Conservation (phyloP, 352 stramenopile genomes). For the Plasmopara halstedii region DNA sequence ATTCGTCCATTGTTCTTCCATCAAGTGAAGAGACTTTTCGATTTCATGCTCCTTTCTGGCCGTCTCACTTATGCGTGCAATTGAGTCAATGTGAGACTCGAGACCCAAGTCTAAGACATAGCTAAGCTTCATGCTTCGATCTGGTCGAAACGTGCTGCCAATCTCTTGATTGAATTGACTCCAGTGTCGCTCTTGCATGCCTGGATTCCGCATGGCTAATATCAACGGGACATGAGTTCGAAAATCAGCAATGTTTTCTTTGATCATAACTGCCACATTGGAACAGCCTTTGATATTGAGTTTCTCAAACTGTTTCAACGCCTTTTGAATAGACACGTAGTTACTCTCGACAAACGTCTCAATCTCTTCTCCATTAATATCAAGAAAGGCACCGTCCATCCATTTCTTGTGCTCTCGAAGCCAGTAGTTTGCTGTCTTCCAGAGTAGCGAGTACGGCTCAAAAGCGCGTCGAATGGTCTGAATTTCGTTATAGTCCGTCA, state of each 20-base stretch:
- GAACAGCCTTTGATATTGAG: constrained; percentile 76
- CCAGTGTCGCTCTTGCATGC: constrained; percentile 93
- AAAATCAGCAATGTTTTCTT: constrained; percentile 87
- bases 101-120: constrained; percentile 84
- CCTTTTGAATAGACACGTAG: constrained; percentile 82
- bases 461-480: constrained; percentile 88
- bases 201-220: constrained; percentile 82
- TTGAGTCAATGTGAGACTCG: constrained; percentile 79
- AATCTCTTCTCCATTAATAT: constrained; percentile 89
- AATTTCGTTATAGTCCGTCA: constrained; percentile 90
- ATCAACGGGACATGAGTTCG: constrained; percentile 87
- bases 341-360: constrained; percentile 86
- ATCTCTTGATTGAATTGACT: constrained; percentile 86
- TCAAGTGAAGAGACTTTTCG: constrained; percentile 88
- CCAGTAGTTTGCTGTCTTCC: constrained; percentile 89
- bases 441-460: constrained; percentile 92
- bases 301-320: constrained; percentile 91
- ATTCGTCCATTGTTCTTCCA: constrained; percentile 87
- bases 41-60: constrained; percentile 94
- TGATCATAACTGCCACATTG: constrained; percentile 85
- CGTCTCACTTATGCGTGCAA: constrained; percentile 88
- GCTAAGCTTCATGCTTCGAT: constrained; percentile 76
- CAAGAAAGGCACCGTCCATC: constrained; percentile 87
- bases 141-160: constrained; percentile 72
- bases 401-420: constrained; percentile 89